phyloP scores from a whole-genome alignment of 495 filamentous ascomycete genomes.

The Tuber brumale region DNA sequence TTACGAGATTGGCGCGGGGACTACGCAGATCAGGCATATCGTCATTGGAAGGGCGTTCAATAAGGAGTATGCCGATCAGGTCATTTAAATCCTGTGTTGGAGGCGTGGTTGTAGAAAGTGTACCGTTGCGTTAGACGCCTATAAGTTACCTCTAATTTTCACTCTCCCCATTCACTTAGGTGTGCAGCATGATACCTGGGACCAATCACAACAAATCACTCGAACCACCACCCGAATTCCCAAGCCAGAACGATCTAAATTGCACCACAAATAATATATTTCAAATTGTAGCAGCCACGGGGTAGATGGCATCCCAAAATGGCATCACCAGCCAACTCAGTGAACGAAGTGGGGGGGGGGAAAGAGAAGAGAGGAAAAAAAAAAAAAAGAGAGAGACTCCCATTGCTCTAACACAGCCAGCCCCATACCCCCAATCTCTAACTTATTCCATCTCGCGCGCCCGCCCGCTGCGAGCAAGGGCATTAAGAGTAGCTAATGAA shows the following conservation, averaged over 20 bases:
- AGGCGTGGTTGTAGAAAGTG: not conserved
- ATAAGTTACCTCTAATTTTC: not conserved
- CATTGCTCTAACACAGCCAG: not conserved
- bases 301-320: not conserved
- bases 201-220: not conserved
- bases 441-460: not conserved
- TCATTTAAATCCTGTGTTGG: constrained; percentile 13
- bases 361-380: not conserved
- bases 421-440: not conserved
- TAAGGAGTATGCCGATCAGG: constrained; percentile 61
- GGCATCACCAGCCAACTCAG: not conserved
- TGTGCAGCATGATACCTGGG: not conserved
- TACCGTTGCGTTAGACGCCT: not conserved
- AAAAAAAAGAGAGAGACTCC: not conserved
- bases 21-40: constrained; percentile 86
- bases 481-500: not conserved
- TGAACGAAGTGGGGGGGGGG: not conserved
- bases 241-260: not conserved
- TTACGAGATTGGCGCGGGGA: constrained; percentile 97
- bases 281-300: not conserved
- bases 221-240: not conserved
- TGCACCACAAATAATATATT: not conserved
- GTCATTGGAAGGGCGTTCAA: constrained; percentile 94
- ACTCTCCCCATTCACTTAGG: not conserved
- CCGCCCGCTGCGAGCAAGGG: not conserved